Evolutionary conservation across 352 stramenopile species (phyloP), one percentile per base, ranked within the genome.

Genomic region (Pythium myriotylum): DNA sequence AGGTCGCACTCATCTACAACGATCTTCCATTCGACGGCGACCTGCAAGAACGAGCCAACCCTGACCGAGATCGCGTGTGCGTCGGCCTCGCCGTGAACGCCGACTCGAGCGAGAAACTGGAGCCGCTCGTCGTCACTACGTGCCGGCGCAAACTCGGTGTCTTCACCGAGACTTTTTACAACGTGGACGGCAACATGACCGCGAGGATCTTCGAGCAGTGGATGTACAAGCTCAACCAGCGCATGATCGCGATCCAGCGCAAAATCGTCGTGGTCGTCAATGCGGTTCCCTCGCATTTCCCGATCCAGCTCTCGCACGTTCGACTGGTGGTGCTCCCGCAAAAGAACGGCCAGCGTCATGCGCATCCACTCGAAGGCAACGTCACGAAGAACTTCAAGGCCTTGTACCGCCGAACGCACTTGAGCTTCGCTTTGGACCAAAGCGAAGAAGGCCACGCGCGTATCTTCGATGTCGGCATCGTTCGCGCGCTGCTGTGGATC

Each of bases 141-240:
- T 49, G 37, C 17, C 32, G 37, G 5, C 59, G 59, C 42, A 56
- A 45, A 16, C 8, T 52, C 17, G 35, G 51, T 24, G 43, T 43
- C n/a, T 49, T 67, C 17, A 39, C 51, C 32, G 53, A 54, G 17
- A 52, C n/a, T 3, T 67, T 55, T 12, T 50, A 47, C 23, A 67
- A 61, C 37, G 22, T 56, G 13, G 59, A 61, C 17, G 51, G 32
- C 50, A 40, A 22, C n/a, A 67, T 67, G 59, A 67, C 59, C 2
- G 42, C 59, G 16, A 51, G 59, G 13, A 61, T 67, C 42, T 67
- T 61, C 9, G 59, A 61, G 35, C 59, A 61, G 43, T 67, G 59
- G 59, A 22, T 67, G 12, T 67, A 67, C 43, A 61, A 56, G 12
- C 51, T 67, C 42, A 67, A 67, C 59, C 59, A 67, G 43, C 52